phyloP scores from a whole-genome alignment of 345 rosid species.

The Acer yangbiense region DNA sequence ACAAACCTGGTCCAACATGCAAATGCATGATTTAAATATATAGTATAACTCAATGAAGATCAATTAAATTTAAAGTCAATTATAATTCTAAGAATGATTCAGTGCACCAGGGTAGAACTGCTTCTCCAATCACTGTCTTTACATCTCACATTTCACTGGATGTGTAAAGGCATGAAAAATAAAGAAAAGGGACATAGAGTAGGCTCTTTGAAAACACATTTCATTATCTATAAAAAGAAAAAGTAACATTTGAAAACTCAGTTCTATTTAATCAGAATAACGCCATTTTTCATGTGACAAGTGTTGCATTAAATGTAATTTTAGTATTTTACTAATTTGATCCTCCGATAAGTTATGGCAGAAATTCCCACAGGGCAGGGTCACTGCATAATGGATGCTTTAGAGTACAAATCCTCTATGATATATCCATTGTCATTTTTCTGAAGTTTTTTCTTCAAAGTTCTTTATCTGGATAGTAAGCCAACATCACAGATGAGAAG shows the following conservation, averaged over 20 bases:
- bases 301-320: not conserved
- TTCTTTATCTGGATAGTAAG: not conserved
- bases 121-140: not conserved
- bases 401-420: not conserved
- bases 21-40: not conserved
- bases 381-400: not conserved
- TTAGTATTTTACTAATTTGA: not conserved
- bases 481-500: not conserved
- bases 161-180: not conserved
- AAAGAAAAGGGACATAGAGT: not conserved
- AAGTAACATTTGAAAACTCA: not conserved
- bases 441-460: not conserved
- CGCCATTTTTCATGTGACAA: not conserved
- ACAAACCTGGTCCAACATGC: slow-evolving; percentile 56
- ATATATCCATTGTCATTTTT: not conserved
- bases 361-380: not conserved
- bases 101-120: not conserved
- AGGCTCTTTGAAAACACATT: not conserved
- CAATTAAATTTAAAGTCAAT: not conserved
- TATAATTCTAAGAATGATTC: not conserved
- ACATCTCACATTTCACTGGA: not conserved
- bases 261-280: not conserved
- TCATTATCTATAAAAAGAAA: not conserved
- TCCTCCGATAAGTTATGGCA: not conserved
- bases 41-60: not conserved